Percentiles rank a stretch among this genome's conserved stretches.
Evolutionary conservation across 305 asterid genomes (phyloP).

Genomic region (Fraxinus xanthoxyloides): DNA sequence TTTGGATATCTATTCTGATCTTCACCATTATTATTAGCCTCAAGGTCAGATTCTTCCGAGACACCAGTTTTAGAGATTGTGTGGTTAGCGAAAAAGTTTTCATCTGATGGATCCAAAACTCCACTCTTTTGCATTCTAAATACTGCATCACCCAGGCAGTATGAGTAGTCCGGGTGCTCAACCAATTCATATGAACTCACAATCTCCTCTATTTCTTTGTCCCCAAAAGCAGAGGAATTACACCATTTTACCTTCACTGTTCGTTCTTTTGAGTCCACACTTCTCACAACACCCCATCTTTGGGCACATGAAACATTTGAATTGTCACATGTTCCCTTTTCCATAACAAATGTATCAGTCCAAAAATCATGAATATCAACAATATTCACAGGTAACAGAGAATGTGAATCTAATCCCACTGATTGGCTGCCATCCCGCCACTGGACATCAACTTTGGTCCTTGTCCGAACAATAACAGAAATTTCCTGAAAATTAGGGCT

Average conservation of each 20-base stretch:
- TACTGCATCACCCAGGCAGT: conserved; percentile 62
- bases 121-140: conserved; percentile 32
- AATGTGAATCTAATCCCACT: conserved; percentile 50
- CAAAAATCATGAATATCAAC: conserved; percentile 82
- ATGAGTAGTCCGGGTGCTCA: conserved; percentile 80
- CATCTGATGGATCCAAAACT: conserved; percentile 19
- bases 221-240: conserved; percentile 31
- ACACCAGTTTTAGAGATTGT: conserved; percentile 14
- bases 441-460: conserved; percentile 64
- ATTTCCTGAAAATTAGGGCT: conserved; percentile 38
- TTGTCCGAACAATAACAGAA: conserved; percentile 65
- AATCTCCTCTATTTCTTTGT: conserved; percentile 46
- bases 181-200: conserved; percentile 91
- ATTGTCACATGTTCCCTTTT: conserved; percentile 61
- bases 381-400: conserved; percentile 53
- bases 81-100: conserved; percentile 1
- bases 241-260: conserved; percentile 81
- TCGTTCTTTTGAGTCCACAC: conserved; percentile 79
- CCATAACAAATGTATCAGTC: conserved; percentile 74
- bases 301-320: conserved; percentile 30
- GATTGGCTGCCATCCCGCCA: conserved; percentile 93
- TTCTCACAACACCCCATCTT: conserved; percentile 71
- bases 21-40: conserved; percentile 20
- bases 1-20: conserved; percentile 23
- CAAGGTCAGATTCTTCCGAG: conserved; percentile 22